Evolutionary conservation across 2,329 filamentous ascomycete genomes (phyloP).

Genomic region (Colletotrichum phormii): DNA sequence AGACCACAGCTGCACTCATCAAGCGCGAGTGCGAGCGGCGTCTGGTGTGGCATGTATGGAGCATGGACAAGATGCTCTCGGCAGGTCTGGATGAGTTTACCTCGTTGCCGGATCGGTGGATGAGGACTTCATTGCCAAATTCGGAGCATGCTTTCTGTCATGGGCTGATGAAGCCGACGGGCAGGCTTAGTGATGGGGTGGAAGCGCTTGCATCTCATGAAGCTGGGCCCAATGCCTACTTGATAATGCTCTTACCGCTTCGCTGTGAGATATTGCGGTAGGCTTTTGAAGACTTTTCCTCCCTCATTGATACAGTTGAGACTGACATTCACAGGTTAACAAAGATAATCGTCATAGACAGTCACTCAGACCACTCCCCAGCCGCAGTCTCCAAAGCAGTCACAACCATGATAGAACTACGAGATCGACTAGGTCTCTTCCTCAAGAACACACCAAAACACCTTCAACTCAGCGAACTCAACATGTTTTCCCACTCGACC

Average conservation of each 20-base stretch:
- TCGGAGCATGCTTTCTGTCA: conserved; percentile 12
- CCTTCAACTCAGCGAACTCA: conserved; percentile 9
- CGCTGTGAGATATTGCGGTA: conserved; percentile 11
- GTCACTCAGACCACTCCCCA: background rate
- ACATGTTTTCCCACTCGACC: conserved; percentile 26
- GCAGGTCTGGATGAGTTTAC: conserved; percentile 28
- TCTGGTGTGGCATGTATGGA: conserved; percentile 24
- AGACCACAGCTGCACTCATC: background rate
- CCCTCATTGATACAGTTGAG: too few relatives aligned
- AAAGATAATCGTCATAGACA: conserved; percentile 13
- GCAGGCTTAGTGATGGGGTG: conserved; percentile 3
- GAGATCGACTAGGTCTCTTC: background rate
- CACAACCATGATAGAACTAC: background rate
- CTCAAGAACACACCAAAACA: conserved; percentile 7
- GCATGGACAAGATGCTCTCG: conserved; percentile 26
- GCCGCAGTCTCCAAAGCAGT: background rate
- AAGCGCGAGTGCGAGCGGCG: conserved; percentile 19
- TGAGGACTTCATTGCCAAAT: conserved; percentile 8
- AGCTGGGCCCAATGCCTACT: conserved; percentile 5
- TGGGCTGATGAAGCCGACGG: conserved; percentile 10
- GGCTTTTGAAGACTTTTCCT: background rate
- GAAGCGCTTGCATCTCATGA: conserved; percentile 6
- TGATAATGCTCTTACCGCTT: conserved; percentile 1
- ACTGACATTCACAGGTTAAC: conserved; percentile 3
- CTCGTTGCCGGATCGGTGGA: conserved; percentile 12